These are phyloP conservation scores for Anaeromyces robustus DNA, from an alignment of 192 early-diverging fungal genomes.

Conservation along the genomic window DNA sequence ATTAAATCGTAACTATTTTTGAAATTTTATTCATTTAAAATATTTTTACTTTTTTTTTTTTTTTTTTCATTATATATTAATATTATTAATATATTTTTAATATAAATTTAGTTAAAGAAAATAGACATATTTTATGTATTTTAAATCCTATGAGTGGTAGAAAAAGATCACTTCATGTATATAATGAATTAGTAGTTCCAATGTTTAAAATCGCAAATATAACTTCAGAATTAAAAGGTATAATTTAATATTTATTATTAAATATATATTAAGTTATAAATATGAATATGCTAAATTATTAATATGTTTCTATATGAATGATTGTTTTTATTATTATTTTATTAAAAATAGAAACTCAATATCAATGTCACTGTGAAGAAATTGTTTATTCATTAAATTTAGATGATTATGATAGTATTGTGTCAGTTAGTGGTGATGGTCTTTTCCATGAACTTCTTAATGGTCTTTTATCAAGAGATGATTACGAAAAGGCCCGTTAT, in stretches of 20 bases:
- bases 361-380: constrained; percentile 38
- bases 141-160: not conserved
- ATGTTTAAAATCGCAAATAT: not conserved
- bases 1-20: not conserved
- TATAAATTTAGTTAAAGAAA: not conserved
- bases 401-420: constrained; percentile 33
- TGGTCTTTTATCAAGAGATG: constrained; percentile 53
- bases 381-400: constrained; percentile 40
- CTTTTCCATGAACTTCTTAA: constrained; percentile 68
- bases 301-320: no score
- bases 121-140: not conserved
- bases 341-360: constrained; percentile 35
- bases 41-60: no score
- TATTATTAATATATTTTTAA: no score
- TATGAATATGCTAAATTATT: no score
- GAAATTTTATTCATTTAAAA: no score
- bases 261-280: no score
- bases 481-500: constrained; percentile 33
- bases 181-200: not conserved
- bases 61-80: no score
- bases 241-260: no score
- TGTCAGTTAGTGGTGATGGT: constrained; percentile 64
- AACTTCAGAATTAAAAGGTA: not conserved
- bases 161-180: not conserved
- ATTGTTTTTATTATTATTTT: no score